These are phyloP conservation scores for Rostrohypoxylon terebratum DNA, from an alignment of 495 filamentous ascomycete genomes.

Conservation along the genomic window DNA sequence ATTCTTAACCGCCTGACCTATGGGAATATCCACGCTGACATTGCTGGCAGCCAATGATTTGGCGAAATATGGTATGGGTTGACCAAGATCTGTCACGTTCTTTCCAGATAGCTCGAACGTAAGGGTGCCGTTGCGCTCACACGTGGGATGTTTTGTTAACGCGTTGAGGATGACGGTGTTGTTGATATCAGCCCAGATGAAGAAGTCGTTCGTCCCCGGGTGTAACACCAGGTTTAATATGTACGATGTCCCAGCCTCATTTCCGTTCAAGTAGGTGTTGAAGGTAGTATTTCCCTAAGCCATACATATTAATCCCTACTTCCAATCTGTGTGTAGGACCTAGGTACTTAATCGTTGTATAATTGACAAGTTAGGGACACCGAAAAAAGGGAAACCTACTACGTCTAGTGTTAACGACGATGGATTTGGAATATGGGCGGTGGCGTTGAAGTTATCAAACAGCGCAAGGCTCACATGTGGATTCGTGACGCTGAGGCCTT, in stretches of 20 bases:
- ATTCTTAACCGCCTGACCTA: constrained; percentile 43
- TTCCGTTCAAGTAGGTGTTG: constrained; percentile 64
- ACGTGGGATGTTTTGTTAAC: constrained; percentile 52
- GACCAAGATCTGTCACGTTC: constrained; percentile 66
- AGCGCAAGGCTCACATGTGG: constrained; percentile 61
- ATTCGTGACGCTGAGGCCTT: constrained; percentile 68
- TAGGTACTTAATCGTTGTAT: background rate
- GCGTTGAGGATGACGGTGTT: constrained; percentile 62
- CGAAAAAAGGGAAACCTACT: constrained; percentile 54
- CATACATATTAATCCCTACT: constrained; percentile 33
- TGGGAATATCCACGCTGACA: constrained; percentile 53
- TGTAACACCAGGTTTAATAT: constrained; percentile 68
- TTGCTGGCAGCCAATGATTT: constrained; percentile 53
- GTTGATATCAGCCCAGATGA: constrained; percentile 66
- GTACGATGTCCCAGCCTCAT: constrained; percentile 64
- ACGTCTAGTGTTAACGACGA: constrained; percentile 72
- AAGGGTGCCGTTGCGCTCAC: constrained; percentile 64
- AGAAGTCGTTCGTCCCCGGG: constrained; percentile 69
- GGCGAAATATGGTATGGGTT: constrained; percentile 72
- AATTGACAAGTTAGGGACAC: background rate
- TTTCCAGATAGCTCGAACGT: constrained; percentile 71
- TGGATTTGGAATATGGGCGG: constrained; percentile 75
- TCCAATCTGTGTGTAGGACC: background rate
- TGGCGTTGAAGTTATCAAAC: constrained; percentile 73
- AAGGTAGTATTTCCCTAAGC: constrained; percentile 73